phyloP scores from a whole-genome alignment of 1,139 yeast genomes.

The Pichia kudriavzevii region DNA sequence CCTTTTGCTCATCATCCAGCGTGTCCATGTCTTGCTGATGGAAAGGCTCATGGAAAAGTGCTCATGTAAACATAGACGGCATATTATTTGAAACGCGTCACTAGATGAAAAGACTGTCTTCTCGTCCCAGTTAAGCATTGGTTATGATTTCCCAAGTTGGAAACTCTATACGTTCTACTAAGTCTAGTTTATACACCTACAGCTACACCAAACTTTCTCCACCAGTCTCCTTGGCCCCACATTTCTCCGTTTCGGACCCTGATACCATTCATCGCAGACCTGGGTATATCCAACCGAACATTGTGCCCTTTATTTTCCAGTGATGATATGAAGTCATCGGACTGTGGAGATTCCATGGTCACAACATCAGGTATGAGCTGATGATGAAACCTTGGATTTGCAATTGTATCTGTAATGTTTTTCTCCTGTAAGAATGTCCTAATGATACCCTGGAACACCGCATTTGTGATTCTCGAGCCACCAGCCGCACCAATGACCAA shows the following conservation, averaged over 20 bases:
- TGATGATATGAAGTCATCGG: slow-evolving; percentile 15
- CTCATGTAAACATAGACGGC: too few species aligned
- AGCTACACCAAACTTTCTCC: slow-evolving; percentile 38
- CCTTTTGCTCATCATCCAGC: too few species aligned
- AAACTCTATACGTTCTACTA: too few species aligned
- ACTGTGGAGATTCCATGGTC: slow-evolving; percentile 46
- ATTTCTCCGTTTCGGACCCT: slow-evolving; percentile 17
- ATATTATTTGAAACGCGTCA: too few species aligned
- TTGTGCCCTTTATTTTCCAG: slow-evolving; percentile 28
- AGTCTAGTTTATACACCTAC: slow-evolving; percentile 28
- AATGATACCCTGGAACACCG: slow-evolving; percentile 73
- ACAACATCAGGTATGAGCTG: slow-evolving; percentile 73
- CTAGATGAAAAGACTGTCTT: too few species aligned
- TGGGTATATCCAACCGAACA: slow-evolving; percentile 27
- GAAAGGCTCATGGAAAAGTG: too few species aligned
- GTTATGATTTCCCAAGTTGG: too few species aligned
- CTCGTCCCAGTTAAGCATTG: too few species aligned
- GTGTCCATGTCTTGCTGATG: too few species aligned
- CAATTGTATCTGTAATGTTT: slow-evolving; percentile 58
- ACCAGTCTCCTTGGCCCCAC: slow-evolving; percentile 35
- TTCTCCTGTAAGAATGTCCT: slow-evolving; percentile 51
- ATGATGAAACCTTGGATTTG: slow-evolving; percentile 81
- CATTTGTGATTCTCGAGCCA: slow-evolving; percentile 82
- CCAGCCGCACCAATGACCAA: slow-evolving; percentile 89
- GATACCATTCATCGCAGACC: slow-evolving; percentile 38